Conservation (phyloP, 345 rosid species). For the Aquilaria yunnanensis region DNA sequence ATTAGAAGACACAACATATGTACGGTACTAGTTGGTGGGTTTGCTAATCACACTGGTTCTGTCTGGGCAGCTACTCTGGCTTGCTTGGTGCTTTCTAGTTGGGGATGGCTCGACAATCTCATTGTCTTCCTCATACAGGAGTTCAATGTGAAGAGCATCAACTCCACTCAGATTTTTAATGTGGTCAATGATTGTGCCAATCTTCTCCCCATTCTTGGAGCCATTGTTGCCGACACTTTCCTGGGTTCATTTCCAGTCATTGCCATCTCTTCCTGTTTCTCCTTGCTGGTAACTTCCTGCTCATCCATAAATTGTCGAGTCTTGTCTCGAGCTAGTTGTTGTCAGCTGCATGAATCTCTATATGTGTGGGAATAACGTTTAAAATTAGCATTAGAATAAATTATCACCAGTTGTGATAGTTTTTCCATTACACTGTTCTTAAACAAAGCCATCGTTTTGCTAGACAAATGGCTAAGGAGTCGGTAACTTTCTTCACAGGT, state of each 20-base stretch:
- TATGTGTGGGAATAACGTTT: background rate
- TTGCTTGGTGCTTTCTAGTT: slow-evolving; percentile 6
- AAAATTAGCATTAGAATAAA: too few species aligned
- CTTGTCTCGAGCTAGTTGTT: too few species aligned
- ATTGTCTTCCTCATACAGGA: slow-evolving; percentile 27
- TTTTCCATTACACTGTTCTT: background rate
- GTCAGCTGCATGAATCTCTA: background rate
- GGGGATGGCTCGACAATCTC: slow-evolving; percentile 18
- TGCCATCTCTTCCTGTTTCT: slow-evolving; percentile 8
- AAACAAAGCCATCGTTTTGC: background rate
- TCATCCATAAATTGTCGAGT: background rate
- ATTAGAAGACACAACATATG: too few species aligned
- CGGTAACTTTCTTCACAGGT: slow-evolving; percentile 10
- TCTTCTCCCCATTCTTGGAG: slow-evolving; percentile 19
- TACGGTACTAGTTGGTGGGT: background rate
- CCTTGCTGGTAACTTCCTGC: slow-evolving; percentile 17
- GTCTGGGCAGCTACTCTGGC: background rate
- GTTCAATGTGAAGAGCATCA: slow-evolving; percentile 19
- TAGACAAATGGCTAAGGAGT: too few species aligned
- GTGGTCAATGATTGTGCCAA: slow-evolving; percentile 9
- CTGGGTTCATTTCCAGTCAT: slow-evolving; percentile 17
- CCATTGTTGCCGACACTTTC: slow-evolving; percentile 21
- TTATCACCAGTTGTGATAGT: too few species aligned
- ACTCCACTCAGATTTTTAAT: slow-evolving; percentile 18
- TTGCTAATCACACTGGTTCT: background rate